phyloP scores from a whole-genome alignment of 1,139 yeast species.

The Kurtzmaniella natalensis region DNA sequence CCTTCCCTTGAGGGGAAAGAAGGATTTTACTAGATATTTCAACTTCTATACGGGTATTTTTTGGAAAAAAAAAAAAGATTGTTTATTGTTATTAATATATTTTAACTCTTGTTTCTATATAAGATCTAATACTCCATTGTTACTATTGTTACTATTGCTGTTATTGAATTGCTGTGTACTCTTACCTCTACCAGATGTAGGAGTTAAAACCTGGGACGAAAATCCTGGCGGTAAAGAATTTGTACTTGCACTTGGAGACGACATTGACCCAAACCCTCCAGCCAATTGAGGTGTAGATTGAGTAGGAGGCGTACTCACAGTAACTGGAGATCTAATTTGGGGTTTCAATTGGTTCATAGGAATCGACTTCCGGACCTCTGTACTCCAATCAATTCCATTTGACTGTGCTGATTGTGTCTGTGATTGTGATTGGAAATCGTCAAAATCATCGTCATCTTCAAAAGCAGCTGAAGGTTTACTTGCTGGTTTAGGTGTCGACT shows the following conservation, averaged over 20 bases:
- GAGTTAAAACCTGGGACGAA: slow-evolving; percentile 18
- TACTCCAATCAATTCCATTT: slow-evolving; percentile 17
- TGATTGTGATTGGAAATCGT: slow-evolving; percentile 21
- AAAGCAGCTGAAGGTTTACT: no score
- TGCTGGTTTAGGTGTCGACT: slow-evolving; percentile 13
- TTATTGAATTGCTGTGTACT: slow-evolving; percentile 35
- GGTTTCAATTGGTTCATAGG: slow-evolving; percentile 6
- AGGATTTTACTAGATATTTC: no score
- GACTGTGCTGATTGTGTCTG: slow-evolving; percentile 1
- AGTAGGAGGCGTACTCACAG: slow-evolving; percentile 3
- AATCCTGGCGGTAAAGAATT: slow-evolving; percentile 33
- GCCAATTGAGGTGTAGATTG: slow-evolving; percentile 2
- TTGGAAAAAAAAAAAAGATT: no score
- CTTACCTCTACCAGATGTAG: slow-evolving; percentile 12
- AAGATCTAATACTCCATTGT: no score
- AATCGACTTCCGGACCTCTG: slow-evolving; percentile 11
- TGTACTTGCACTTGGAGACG: neutral
- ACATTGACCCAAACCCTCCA: neutral
- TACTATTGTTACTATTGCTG: no score
- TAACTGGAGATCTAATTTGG: slow-evolving; percentile 5
- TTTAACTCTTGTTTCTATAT: no score
- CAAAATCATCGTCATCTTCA: slow-evolving; percentile 27
- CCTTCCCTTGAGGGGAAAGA: no score
- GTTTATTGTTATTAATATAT: no score
- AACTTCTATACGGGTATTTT: no score